Evolutionary conservation across 768 basidiomycete genomes (phyloP), one percentile per base, ranked within the genome.

Genomic region (Kwoniella shandongensis): DNA sequence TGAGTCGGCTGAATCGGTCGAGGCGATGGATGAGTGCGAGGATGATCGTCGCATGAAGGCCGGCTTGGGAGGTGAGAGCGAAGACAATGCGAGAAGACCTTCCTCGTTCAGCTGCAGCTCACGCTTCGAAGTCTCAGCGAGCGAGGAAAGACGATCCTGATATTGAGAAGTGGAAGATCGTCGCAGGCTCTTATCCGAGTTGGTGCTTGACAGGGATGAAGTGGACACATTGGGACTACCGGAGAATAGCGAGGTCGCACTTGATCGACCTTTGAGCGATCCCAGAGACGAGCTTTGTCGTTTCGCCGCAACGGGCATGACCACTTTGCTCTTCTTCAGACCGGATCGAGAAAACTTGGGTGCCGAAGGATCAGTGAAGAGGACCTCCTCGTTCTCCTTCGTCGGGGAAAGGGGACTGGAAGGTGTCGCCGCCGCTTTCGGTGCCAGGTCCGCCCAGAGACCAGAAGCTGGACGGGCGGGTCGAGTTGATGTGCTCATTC

Each of bases 291-390:
- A 59, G 12, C 13, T 26, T 18, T 32, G 27, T 13, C 57, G 41
- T 44, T 48, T 32, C 20, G 62, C 62, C 5, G 71, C 48, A 10
- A 56, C 60, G 23, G 68, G 66, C 66, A 72, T 65, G 32, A 74
- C 51, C n/a, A 70, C 55, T 20, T 62, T 67, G 15, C 58, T 58
- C 45, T 67, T 69, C 47, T 65, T 70, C 27, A 75, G 35, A 1
- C 63, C 60, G 2, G 72, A 55, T 18, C 74, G 61, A 26, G 72
- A 76, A 45, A 76, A 76, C 25, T 70, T 69, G 6, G 72, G 72
- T 11, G 70, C 65, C 3, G 45, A 44, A 11, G 56, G 47, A 42
- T 56, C 54, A 11, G n/a, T 32, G 26, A 56, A 54, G 27, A 40
- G 41, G 18, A 41, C 42, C 26, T 41, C 26, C 25, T 36, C 51